Base-by-base conservation (phyloP, 2,329 filamentous ascomycete species). In the Scedosporium apiospermum region DNA sequence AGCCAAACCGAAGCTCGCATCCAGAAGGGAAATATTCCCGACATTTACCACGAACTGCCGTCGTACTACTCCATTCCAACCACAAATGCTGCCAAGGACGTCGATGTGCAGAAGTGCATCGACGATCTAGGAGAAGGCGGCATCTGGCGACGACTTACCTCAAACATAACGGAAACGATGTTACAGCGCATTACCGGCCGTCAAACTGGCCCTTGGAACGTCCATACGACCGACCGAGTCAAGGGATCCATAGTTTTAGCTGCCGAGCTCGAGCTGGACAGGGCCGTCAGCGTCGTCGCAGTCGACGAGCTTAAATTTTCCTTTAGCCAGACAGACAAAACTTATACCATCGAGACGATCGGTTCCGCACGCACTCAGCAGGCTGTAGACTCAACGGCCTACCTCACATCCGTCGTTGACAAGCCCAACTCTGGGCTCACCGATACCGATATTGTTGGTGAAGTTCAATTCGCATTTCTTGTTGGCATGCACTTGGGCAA, bases 401-500 rank as follows among this genome's bases (percentile, higher is more conserved):
- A 82, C 67, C 73, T 86, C 44, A 61, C 70, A 16, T 71, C 75
- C 6, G 67, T 76, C 4, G 71, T 84, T 16, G 68, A 73, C 26
- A 65, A 69, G 7, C 46, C 68, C 2, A 59, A 64, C 16, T 65
- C 66, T 34, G 60, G 67, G 5, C 26, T 73, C 9, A 64, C 63
- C 0, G 74, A 75, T 38, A 72, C 74, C 1, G 79, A 83, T 62
- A 71, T 87, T 27, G 70, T 84, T 4, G 85, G 83, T 57, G 85
- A 88, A 68, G 70, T 87, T 1, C 85, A 88, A 66, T 82, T 87
- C 69, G 78, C 79, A 51, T 88, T 82, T 67, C 67, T 87, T 4
- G 80, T 80, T 0, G 84, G 84, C 44, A 78, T 81, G 69, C 77
- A 83, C 62, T 77, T 87, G 1, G 80, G 81, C 49, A 88, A 86